Conservation (phyloP, 805 yeast genomes). For the Ascoidea rubescens region DNA sequence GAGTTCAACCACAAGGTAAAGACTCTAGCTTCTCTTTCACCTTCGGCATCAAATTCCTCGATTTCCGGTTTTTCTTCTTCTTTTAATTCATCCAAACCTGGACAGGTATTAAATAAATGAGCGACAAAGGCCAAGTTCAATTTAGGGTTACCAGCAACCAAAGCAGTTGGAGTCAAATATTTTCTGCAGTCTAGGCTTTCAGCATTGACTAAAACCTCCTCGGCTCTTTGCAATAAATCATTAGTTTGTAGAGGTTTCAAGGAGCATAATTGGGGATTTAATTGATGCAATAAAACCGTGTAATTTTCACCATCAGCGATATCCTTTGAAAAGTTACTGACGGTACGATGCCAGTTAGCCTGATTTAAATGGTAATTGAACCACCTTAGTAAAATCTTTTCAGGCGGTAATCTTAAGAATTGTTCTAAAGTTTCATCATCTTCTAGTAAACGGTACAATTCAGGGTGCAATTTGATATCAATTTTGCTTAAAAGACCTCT, state of each 20-base stretch:
- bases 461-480: slow-evolving; percentile 94
- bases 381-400: slow-evolving; percentile 93
- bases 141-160: slow-evolving; percentile 93
- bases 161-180: slow-evolving; percentile 83
- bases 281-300: slow-evolving; percentile 77
- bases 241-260: slow-evolving; percentile 66
- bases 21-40: slow-evolving; percentile 98
- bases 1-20: slow-evolving; percentile 96
- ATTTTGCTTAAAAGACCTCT: slow-evolving; percentile 90
- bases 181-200: slow-evolving; percentile 88
- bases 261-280: slow-evolving; percentile 74
- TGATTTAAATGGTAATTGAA: slow-evolving; percentile 91
- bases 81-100: slow-evolving; percentile 91
- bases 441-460: slow-evolving; percentile 82
- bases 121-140: slow-evolving; percentile 96
- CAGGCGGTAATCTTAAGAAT: slow-evolving; percentile 92
- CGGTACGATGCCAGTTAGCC: slow-evolving; percentile 81
- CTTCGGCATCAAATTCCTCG: slow-evolving; percentile 98
- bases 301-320: slow-evolving; percentile 93
- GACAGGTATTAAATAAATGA: slow-evolving; percentile 89
- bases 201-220: slow-evolving; percentile 72
- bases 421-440: slow-evolving; percentile 97
- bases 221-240: slow-evolving; percentile 74
- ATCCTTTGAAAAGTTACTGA: slow-evolving; percentile 73
- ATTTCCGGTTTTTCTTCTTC: slow-evolving; percentile 86